Evolutionary conservation across 116 monocot genomes (phyloP), one percentile per base, ranked within the genome.

Genomic region (Phalaenopsis hybrid): DNA sequence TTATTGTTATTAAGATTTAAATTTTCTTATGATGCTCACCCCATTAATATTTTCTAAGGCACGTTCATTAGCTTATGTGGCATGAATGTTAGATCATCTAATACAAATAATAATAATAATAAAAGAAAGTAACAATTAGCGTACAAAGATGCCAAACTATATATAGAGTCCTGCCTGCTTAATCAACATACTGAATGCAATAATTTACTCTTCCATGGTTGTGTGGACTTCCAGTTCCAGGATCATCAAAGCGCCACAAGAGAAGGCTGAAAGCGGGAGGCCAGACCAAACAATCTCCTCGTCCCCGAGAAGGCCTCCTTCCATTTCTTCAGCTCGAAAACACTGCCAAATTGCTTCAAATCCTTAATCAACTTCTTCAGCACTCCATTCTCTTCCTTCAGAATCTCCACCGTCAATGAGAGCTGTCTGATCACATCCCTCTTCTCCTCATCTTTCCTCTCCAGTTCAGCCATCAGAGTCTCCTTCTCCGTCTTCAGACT

Each of bases 391-490:
- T 96, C 92, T 76, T 90, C 88, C 84, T 89, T 88, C 68, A 93
- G 48, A 23, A 96, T 75, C 31, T 88, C 83, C 55, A 96, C 46
- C 12, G 93, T 76, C 74, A 86, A 45, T 8, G 88, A 82, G 45
- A 96, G 91, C 75, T 96, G 92, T 58, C 96, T 83, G 57, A 96
- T 96, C 9, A 91, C 93, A 69, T 96, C 88, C 82, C 96, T 91
- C 79, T 96, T 96, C 86, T 96, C 90, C 76, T 96, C 93, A 78
- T 96, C 89, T 82, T 96, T 96, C 63, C 44, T 82, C 4, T 72
- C 81, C 21, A 93, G 57, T 41, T 89, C 85, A 49, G 65, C 86
- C 81, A 82, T 86, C 57, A 90, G 72, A 3, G 43, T 65, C 18
- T 23, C 31, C 17, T 86, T 96, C 88, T 93, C 90, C 77, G 86